These are phyloP conservation scores for Fusarium phyllophilum DNA, from an alignment of 2,329 filamentous ascomycete species.

Conservation along the genomic window DNA sequence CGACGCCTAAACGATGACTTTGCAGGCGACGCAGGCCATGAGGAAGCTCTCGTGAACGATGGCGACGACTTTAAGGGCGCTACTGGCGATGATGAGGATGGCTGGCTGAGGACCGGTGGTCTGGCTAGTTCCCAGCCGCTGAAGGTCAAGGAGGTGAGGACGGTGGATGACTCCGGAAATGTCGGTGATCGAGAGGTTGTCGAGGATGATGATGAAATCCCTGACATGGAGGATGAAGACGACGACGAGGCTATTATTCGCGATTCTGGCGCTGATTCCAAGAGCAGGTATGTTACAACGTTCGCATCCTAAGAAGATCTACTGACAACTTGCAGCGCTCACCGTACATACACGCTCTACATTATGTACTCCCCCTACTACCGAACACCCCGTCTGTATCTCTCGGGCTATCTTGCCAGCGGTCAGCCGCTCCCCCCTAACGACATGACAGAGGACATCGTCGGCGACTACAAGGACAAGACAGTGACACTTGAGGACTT, in stretches of 20 bases:
- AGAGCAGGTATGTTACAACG: conserved; percentile 54
- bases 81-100: conserved; percentile 74
- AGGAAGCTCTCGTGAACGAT: conserved; percentile 86
- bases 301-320: neutral
- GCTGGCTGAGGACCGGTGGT: conserved; percentile 90
- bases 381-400: conserved; percentile 92
- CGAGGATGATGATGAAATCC: conserved; percentile 84
- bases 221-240: conserved; percentile 98
- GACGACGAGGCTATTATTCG: conserved; percentile 97
- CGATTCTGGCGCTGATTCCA: conserved; percentile 66
- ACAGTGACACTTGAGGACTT: conserved; percentile 98
- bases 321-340: conserved; percentile 65
- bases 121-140: conserved; percentile 79
- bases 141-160: conserved; percentile 82
- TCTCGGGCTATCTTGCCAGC: conserved; percentile 85
- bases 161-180: conserved; percentile 89
- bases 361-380: conserved; percentile 99
- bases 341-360: conserved; percentile 97
- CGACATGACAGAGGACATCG: conserved; percentile 96
- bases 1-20: conserved; percentile 93
- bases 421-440: conserved; percentile 84
- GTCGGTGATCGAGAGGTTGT: conserved; percentile 78
- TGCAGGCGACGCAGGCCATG: conserved; percentile 84
- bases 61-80: conserved; percentile 70
- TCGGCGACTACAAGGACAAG: conserved; percentile 97